Percentiles rank a stretch among this genome's conserved stretches.
Conservation (phyloP, 2,329 filamentous ascomycete species). For the Paecilomyces sp. region DNA sequence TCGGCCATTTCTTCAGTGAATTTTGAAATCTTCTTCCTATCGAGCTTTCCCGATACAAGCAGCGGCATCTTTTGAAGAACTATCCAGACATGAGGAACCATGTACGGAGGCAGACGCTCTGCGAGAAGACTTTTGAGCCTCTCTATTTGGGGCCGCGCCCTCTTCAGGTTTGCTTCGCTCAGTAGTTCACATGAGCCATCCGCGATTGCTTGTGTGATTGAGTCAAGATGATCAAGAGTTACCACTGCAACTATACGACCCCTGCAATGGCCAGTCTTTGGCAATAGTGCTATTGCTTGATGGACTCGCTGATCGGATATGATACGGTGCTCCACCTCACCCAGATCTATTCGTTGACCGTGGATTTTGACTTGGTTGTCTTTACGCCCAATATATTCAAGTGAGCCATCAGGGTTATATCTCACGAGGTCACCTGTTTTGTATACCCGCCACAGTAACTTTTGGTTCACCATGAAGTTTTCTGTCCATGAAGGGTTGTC, state of each 20-base stretch:
- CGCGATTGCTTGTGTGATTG: constrained; percentile 18
- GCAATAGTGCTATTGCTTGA: constrained; percentile 37
- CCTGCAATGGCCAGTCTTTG: constrained; percentile 35
- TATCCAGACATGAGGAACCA: constrained; percentile 36
- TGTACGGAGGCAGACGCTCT: constrained; percentile 38
- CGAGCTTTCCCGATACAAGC: constrained; percentile 29
- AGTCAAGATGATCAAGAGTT: constrained; percentile 22
- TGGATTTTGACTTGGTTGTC: constrained; percentile 61
- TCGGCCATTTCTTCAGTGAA: constrained; percentile 42
- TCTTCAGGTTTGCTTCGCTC: constrained; percentile 13
- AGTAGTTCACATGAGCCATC: constrained; percentile 26
- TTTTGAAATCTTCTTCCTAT: constrained; percentile 30
- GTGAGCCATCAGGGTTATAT: constrained; percentile 26
- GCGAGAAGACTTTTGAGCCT: constrained; percentile 31
- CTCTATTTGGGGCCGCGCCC: constrained; percentile 21
- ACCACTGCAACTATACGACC: constrained; percentile 40
- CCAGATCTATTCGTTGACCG: constrained; percentile 59
- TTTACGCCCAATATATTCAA: constrained; percentile 48
- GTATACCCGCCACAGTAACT: constrained; percentile 16
- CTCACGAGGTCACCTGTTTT: constrained; percentile 25
- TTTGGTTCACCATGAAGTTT: constrained; percentile 8
- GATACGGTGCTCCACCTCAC: constrained; percentile 38
- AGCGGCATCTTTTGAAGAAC: constrained; percentile 34
- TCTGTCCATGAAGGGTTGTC: constrained; percentile 19
- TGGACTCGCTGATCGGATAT: constrained; percentile 24